Evolutionary conservation across 2,329 filamentous ascomycete genomes (phyloP), one percentile per base, ranked within the genome.

Genomic region (Claviceps quebecensis): DNA sequence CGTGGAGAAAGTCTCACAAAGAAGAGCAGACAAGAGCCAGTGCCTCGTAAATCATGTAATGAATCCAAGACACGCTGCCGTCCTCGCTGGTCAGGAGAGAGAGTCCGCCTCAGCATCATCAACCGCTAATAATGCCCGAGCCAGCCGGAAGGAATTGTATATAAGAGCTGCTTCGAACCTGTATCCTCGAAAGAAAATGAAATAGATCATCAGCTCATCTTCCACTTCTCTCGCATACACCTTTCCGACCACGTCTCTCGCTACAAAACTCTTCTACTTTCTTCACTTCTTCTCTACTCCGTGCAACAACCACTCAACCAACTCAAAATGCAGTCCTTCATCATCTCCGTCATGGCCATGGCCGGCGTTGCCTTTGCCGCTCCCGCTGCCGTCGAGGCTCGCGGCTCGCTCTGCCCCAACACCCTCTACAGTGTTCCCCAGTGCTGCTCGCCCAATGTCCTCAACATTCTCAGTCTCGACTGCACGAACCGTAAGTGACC

Each of bases 401-500:
- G 52, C 23, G 29, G 46, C 39, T 11, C 45, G 5, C 4, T 43
- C 14, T 56, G 54, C 53, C 47, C 52, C 19, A 4, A 1, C 1
- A 8, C 43, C 1, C 34, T 57, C 29, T 55, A 57, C 45, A 34
- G 34, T 8, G 38, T 40, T 13, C 44, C 55, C 3, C 52, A 45
- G n/a, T 57, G 55, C 51, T 57, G 55, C 43, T 6, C 26, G 0
- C 2, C 40, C n/a, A 36, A 56, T 39, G 49, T 56, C 4, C 41
- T 54, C 8, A 43, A 44, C 6, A 5, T 54, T n/a, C 47, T 46
- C 29, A 17, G 6, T 5, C 23, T 56, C 17, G 49, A 54, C 38
- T 56, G 55, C 50, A 16, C 39, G 9, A 3, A 1, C 19, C 54
- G 55, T 56, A 23, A 50, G 55, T 54, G 1, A 4, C 29, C 29